Percentiles rank a stretch among this genome's conserved stretches.
Conservation (phyloP, 345 rosid genomes). For the Sonneratia alba region DNA sequence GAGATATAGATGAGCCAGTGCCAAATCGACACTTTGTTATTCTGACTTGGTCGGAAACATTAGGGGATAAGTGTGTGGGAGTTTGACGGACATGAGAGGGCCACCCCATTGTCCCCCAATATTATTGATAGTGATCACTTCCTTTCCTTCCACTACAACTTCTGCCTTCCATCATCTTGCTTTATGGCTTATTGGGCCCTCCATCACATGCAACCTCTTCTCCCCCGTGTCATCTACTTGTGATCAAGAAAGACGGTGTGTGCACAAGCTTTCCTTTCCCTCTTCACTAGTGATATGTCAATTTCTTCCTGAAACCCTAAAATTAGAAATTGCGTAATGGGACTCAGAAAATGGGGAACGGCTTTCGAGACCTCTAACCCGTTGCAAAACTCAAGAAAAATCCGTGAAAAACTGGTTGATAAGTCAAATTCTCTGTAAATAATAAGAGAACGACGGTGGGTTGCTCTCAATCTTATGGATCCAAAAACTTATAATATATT, state of each 20-base stretch:
- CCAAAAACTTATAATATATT: too few relatives aligned
- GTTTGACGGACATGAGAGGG: background rate
- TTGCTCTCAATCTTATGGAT: background rate
- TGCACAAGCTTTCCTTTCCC: background rate
- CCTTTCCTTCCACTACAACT: slow-evolving; percentile 3
- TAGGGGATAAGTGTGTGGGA: slow-evolving; percentile 7
- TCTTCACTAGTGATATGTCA: background rate
- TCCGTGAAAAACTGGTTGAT: too few relatives aligned
- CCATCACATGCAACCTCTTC: slow-evolving; percentile 15
- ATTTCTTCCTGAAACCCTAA: background rate
- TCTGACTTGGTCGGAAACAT: background rate
- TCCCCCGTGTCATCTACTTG: background rate
- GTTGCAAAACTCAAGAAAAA: too few relatives aligned
- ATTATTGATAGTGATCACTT: background rate
- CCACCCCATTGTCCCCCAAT: background rate
- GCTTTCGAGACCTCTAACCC: too few relatives aligned
- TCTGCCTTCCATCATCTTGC: background rate
- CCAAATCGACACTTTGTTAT: background rate
- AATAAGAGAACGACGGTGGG: background rate
- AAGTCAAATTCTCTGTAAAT: too few relatives aligned
- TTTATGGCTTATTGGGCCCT: slow-evolving; percentile 2
- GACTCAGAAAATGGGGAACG: too few relatives aligned
- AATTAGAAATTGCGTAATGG: too few relatives aligned
- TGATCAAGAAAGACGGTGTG: background rate
- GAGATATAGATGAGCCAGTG: too few relatives aligned